phyloP scores from a whole-genome alignment of 139 green algal genomes.

The Coelastrella sp. region DNA sequence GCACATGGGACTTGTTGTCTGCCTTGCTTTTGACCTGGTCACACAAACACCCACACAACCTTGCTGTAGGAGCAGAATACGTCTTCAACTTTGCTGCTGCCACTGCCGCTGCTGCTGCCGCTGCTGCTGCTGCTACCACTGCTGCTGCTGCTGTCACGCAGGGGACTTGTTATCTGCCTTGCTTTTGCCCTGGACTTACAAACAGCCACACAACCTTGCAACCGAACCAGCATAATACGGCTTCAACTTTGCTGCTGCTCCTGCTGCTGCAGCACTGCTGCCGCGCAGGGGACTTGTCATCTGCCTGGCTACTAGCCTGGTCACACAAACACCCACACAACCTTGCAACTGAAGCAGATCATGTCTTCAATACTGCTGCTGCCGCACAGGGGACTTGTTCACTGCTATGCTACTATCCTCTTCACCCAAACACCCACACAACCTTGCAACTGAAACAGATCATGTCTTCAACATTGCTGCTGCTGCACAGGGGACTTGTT shows the following conservation, averaged over 20 bases:
- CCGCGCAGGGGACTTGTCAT: constrained; percentile 18
- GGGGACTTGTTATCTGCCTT: constrained; percentile 9
- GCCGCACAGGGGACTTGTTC: background rate
- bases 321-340: constrained; percentile 63
- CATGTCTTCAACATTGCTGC: background rate
- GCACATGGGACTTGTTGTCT: background rate
- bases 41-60: constrained; percentile 58
- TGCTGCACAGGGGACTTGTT: constrained; percentile 38
- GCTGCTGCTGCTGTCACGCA: constrained; percentile 39
- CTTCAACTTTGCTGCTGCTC: background rate
- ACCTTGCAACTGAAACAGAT: background rate
- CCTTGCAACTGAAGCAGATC: background rate
- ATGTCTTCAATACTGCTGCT: background rate
- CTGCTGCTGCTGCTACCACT: constrained; percentile 56
- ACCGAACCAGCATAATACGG: background rate
- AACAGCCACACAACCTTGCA: background rate
- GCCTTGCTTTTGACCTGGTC: constrained; percentile 78
- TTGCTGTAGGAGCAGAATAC: background rate
- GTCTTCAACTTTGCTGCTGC: background rate
- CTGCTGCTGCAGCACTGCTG: constrained; percentile 61
- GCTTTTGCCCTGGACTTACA: background rate
- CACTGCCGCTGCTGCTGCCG: constrained; percentile 50
- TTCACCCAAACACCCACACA: constrained; percentile 65
- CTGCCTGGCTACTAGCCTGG: background rate
- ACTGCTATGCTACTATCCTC: constrained; percentile 73